Percentiles rank a stretch among this genome's conserved stretches.
Evolutionary conservation across 306 rosid genomes (phyloP).

Genomic region (Ammopiptanthus mongolicus): DNA sequence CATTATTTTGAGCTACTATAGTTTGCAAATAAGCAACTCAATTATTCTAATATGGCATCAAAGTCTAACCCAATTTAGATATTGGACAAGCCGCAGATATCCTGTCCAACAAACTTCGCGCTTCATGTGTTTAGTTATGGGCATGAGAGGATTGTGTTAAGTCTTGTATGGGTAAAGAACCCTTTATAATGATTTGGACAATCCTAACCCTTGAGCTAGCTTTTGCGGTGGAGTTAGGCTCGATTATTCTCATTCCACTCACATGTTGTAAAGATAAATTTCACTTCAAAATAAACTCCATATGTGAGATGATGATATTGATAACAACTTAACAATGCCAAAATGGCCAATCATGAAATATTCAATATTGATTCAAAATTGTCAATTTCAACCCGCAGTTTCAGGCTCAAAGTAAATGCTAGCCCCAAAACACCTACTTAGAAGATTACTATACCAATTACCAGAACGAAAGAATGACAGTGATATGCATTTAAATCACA

Average conservation of each 20-base stretch:
- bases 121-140: no score
- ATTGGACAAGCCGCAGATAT: no score
- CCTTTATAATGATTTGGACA: no score
- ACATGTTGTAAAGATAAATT: neutral
- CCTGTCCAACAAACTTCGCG: no score
- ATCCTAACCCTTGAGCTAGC: no score
- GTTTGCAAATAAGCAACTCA: neutral
- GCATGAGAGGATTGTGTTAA: no score
- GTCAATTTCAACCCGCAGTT: neutral
- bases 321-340: neutral
- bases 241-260: neutral
- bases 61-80: no score
- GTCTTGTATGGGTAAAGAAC: no score
- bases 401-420: neutral
- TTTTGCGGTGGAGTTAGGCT: no score
- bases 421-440: neutral
- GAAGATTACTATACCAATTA: neutral
- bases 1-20: neutral
- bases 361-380: neutral
- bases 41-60: neutral
- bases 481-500: constrained; percentile 12
- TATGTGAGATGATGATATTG: neutral
- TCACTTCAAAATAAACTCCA: neutral
- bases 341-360: neutral
- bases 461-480: neutral